phyloP scores from a whole-genome alignment of 805 yeast species.

The Aciculoconidium aculeatum region DNA sequence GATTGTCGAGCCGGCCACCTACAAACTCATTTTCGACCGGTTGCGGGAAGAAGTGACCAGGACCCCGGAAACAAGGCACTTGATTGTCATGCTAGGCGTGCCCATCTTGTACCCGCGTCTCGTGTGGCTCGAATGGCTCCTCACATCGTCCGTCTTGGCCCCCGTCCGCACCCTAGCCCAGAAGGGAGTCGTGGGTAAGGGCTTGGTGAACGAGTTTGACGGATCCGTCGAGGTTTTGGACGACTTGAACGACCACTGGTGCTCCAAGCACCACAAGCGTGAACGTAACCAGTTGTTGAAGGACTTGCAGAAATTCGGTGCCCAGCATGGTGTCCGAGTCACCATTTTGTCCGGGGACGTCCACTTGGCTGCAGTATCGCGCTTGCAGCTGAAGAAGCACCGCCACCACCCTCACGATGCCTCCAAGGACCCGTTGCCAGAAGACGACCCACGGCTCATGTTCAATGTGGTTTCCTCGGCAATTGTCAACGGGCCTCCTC shows the following conservation, averaged over 20 bases:
- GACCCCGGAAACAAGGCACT: constrained; percentile 60
- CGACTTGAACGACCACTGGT: constrained; percentile 96
- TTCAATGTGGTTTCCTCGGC: constrained; percentile 87
- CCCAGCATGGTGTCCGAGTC: constrained; percentile 58
- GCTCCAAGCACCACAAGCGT: constrained; percentile 76
- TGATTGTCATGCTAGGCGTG: constrained; percentile 82
- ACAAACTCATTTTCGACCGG: constrained; percentile 55
- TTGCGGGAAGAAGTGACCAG: constrained; percentile 49
- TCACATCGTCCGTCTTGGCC: constrained; percentile 50
- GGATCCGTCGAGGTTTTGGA: constrained; percentile 89
- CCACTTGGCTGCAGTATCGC: constrained; percentile 79
- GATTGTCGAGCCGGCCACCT: constrained; percentile 52
- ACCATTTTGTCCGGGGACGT: constrained; percentile 93
- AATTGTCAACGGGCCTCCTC: constrained; percentile 89
- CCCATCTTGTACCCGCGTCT: constrained; percentile 93
- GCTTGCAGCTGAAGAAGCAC: constrained; percentile 56
- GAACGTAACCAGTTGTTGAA: constrained; percentile 73
- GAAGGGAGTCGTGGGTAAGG: constrained; percentile 55
- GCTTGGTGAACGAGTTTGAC: constrained; percentile 85
- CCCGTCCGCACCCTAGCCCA: constrained; percentile 61
- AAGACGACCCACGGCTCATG: constrained; percentile 67
- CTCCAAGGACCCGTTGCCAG: constrained; percentile 42
- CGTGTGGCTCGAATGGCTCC: constrained; percentile 80
- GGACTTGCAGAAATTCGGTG: constrained; percentile 60
- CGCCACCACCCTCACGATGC: constrained; percentile 32